phyloP scores from a whole-genome alignment of 2,329 filamentous ascomycete genomes.

The Fusarium globosum region DNA sequence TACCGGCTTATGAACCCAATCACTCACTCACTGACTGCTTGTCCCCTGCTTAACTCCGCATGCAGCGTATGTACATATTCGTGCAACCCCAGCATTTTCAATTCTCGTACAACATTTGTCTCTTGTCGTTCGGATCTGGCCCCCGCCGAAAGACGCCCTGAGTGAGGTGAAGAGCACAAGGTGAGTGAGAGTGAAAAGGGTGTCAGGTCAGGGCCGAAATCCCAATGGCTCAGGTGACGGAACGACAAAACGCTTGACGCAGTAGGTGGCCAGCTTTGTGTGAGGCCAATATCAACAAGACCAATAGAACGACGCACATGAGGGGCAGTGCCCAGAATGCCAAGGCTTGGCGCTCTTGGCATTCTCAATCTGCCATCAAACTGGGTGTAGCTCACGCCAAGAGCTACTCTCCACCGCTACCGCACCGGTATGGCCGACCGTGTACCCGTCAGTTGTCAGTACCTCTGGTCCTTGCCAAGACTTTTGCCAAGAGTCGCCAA shows the following conservation, averaged over 20 bases:
- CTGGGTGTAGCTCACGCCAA: conserved; percentile 27
- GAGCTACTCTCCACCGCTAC: conserved; percentile 7
- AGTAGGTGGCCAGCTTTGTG: conserved; percentile 46
- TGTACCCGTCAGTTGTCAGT: conserved; percentile 20
- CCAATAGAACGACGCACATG: conserved; percentile 49
- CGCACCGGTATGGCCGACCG: fast-evolving
- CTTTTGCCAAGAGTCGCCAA: conserved; percentile 43
- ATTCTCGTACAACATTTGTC: not conserved
- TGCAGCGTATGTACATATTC: not conserved
- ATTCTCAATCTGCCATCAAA: conserved; percentile 44
- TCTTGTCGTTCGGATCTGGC: not conserved
- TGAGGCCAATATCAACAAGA: conserved; percentile 41
- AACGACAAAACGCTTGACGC: conserved; percentile 47
- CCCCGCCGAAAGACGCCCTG: not conserved
- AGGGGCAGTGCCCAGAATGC: conserved; percentile 53
- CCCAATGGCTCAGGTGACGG: conserved; percentile 45
- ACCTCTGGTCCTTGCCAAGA: conserved; percentile 32
- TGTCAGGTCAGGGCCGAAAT: conserved; percentile 21
- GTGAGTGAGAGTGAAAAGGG: conserved; percentile 16
- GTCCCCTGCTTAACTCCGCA: not conserved
- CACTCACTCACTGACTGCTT: not conserved
- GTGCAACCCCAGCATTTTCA: not conserved
- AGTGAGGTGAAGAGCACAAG: conserved; percentile 3
- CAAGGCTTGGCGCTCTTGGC: conserved; percentile 55
- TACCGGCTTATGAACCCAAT: not conserved